A percentile compares a stretch with the other conserved stretches of the same genome.
phyloP scores from a whole-genome alignment of 2,329 filamentous ascomycete species.

The Huntiella omanensis region DNA sequence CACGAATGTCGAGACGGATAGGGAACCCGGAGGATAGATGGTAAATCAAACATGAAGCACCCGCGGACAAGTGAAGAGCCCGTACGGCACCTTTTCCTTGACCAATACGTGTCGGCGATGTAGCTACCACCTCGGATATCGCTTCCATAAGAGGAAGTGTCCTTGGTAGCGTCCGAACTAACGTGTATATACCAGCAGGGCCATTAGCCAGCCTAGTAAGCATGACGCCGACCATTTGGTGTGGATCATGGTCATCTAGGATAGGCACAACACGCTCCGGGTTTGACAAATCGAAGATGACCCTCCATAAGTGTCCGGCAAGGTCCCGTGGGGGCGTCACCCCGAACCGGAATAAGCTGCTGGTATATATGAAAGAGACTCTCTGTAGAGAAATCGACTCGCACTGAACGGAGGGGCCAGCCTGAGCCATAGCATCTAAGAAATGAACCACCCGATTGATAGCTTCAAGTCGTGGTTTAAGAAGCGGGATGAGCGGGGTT shows the following conservation, averaged over 20 bases:
- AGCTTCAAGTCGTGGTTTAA: slow-evolving; percentile 41
- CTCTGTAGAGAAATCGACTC: slow-evolving; percentile 41
- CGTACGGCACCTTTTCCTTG: slow-evolving; percentile 29
- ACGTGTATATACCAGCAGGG: slow-evolving; percentile 30
- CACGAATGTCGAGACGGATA: slow-evolving; percentile 32
- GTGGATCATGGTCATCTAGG: slow-evolving; percentile 42
- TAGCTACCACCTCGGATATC: slow-evolving; percentile 18
- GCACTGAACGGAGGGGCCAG: slow-evolving; percentile 34
- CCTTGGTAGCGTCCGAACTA: slow-evolving; percentile 34
- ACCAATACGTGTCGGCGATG: slow-evolving; percentile 17
- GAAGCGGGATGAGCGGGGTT: slow-evolving; percentile 35
- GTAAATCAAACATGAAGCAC: slow-evolving; percentile 40
- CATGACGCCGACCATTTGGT: slow-evolving; percentile 41
- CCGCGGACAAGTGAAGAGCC: slow-evolving; percentile 33
- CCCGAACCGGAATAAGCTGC: background rate
- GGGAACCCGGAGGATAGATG: slow-evolving; percentile 19
- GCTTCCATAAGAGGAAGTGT: slow-evolving; percentile 47
- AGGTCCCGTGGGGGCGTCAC: background rate
- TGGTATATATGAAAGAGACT: slow-evolving; percentile 48
- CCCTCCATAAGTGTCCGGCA: slow-evolving; percentile 23
- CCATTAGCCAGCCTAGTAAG: slow-evolving; percentile 40
- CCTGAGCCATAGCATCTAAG: slow-evolving; percentile 42
- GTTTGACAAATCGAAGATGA: slow-evolving; percentile 37
- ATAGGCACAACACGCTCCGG: slow-evolving; percentile 20
- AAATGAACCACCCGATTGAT: slow-evolving; percentile 55